These are phyloP conservation scores for Neurospora sp. DNA, from an alignment of 495 filamentous ascomycete species.

Conservation along the genomic window DNA sequence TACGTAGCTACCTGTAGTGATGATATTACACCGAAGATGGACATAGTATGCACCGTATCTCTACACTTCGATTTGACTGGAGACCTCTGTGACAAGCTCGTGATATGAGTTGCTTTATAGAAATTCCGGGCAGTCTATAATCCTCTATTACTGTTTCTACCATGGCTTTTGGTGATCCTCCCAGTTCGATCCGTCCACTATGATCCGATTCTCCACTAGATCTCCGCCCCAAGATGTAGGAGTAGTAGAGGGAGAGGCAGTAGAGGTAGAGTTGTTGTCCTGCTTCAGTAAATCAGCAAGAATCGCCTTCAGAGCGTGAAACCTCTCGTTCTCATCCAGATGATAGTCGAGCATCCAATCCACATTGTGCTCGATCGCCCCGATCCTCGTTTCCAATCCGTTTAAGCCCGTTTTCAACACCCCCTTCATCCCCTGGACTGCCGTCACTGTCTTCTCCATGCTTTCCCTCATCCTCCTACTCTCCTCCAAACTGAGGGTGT, in stretches of 20 bases:
- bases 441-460: not conserved
- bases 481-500: too few relatives aligned
- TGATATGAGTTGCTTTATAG: not conserved
- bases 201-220: not conserved
- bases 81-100: not conserved
- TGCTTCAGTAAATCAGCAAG: not conserved
- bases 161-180: not conserved
- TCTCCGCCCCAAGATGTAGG: not conserved
- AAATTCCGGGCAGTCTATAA: not conserved
- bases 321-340: not conserved
- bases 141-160: not conserved
- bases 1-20: too few relatives aligned
- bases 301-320: not conserved
- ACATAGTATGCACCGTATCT: not conserved
- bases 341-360: not conserved
- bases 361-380: not conserved
- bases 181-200: not conserved
- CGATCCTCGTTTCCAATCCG: not conserved
- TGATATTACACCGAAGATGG: not conserved
- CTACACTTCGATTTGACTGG: not conserved
- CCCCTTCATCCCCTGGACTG: not conserved
- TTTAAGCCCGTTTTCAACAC: rapidly evolving
- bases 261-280: not conserved
- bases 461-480: too few relatives aligned
- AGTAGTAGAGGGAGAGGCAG: not conserved